Conservation (phyloP, 345 rosid genomes). For the Cardiospermum halicacabum region DNA sequence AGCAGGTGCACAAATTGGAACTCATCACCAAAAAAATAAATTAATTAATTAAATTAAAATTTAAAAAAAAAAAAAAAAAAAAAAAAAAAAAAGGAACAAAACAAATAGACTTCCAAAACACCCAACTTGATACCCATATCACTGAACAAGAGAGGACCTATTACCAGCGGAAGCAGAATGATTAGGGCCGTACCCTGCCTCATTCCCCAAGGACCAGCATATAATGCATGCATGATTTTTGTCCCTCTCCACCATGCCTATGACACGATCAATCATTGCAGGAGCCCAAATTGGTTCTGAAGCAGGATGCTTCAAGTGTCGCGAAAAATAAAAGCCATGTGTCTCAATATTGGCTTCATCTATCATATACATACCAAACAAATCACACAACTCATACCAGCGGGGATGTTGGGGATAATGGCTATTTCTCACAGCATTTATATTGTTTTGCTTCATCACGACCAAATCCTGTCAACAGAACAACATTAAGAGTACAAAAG, state of each 20-base stretch:
- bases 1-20: background rate
- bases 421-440: conserved; percentile 95
- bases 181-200: conserved; percentile 93
- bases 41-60: too few relatives aligned
- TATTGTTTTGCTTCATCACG: conserved; percentile 89
- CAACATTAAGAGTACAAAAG: conserved; percentile 2
- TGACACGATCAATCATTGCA: conserved; percentile 92
- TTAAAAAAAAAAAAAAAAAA: too few relatives aligned
- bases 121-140: conserved; percentile 1
- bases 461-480: conserved; percentile 70
- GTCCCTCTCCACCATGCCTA: conserved; percentile 98
- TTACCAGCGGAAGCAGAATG: conserved; percentile 96
- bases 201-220: conserved; percentile 96
- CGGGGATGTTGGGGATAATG: conserved; percentile 99
- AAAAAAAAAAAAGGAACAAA: too few relatives aligned
- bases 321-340: conserved; percentile 74
- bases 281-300: conserved; percentile 83
- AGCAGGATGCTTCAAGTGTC: conserved; percentile 89
- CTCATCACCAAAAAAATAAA: too few relatives aligned
- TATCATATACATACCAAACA: conserved; percentile 96
- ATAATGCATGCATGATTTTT: conserved; percentile 92
- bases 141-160: conserved; percentile 10
- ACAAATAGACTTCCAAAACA: background rate
- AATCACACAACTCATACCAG: conserved; percentile 95
- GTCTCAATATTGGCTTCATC: conserved; percentile 99